Percentiles rank a stretch among this genome's conserved stretches.
Conservation (phyloP, 176 grass and related monocot genomes). For the Hsuehochloa calcarea region DNA sequence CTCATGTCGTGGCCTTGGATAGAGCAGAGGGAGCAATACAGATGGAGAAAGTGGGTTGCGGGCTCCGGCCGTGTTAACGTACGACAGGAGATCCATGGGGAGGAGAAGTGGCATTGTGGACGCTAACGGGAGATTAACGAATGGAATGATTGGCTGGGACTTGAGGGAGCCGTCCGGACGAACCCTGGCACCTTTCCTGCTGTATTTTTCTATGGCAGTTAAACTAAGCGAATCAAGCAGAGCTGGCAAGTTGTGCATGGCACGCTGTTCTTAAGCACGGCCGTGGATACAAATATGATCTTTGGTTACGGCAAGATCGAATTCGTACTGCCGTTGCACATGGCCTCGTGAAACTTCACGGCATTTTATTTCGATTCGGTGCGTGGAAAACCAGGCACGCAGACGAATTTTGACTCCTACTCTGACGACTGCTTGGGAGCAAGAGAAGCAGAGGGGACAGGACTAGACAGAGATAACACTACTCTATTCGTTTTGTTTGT, state of each 20-base stretch:
- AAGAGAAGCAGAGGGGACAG: not conserved
- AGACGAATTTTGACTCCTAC: slow-evolving; percentile 31
- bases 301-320: not conserved
- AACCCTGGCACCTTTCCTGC: not conserved
- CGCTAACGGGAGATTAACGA: no score
- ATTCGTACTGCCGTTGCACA: not conserved
- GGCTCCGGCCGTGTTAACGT: no score
- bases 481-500: not conserved
- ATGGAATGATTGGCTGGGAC: no score
- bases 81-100: no score
- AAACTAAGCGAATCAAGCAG: not conserved
- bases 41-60: no score
- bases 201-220: not conserved
- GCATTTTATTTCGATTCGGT: not conserved
- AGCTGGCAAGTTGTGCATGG: not conserved
- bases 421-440: not conserved
- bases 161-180: no score
- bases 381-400: slow-evolving; percentile 4
- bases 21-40: no score
- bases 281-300: not conserved
- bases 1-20: no score
- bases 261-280: not conserved
- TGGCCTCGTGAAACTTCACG: slow-evolving; percentile 3
- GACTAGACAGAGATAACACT: slow-evolving; percentile 2
- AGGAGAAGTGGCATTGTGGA: no score